These are phyloP conservation scores for Coelastrella sp. DNA, from an alignment of 139 green algal genomes.

Conservation along the genomic window DNA sequence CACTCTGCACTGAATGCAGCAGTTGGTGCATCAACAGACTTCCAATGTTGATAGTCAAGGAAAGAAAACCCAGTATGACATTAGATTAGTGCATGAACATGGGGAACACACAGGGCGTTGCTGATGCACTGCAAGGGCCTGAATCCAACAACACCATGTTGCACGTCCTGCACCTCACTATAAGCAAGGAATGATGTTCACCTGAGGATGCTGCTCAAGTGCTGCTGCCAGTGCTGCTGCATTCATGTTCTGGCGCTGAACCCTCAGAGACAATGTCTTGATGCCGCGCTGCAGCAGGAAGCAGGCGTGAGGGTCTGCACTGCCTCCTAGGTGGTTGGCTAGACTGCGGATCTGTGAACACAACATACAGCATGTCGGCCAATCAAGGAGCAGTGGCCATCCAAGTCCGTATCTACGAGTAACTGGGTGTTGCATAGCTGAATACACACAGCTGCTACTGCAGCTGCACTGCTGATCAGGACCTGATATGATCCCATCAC, in stretches of 20 bases:
- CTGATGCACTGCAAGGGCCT: not conserved
- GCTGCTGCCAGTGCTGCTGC: conserved; percentile 75
- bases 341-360: conserved; percentile 71
- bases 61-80: no score
- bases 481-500: no score
- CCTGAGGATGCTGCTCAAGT: conserved; percentile 83
- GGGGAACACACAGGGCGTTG: not conserved
- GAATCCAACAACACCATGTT: not conserved
- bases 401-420: not conserved
- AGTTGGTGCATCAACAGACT: not conserved
- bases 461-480: no score
- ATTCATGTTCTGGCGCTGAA: conserved; percentile 74
- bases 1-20: no score
- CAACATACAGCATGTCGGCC: not conserved
- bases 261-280: conserved; percentile 94
- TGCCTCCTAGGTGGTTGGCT: conserved; percentile 94
- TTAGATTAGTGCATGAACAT: no score
- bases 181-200: conserved; percentile 20
- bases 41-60: not conserved
- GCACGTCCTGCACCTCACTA: not conserved
- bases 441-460: no score
- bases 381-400: no score
- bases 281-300: conserved; percentile 93
- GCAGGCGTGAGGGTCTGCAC: conserved; percentile 70
- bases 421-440: not conserved